Percentiles rank a stretch among this genome's conserved stretches.
Evolutionary conservation across 352 stramenopile genomes (phyloP).

Genomic region (Peronosclerospora sorghi): DNA sequence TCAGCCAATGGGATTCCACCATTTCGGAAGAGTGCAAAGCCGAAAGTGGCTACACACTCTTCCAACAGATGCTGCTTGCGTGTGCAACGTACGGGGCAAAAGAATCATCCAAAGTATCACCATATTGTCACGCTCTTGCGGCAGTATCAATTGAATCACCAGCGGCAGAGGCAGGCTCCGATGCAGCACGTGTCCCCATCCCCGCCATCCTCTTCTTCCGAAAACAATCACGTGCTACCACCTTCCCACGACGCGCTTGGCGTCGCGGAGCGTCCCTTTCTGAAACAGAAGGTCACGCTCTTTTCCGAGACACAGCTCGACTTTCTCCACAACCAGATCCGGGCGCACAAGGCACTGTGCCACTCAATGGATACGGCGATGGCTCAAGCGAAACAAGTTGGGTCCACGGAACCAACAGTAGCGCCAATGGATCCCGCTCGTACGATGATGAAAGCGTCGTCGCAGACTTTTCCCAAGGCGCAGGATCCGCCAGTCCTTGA

Average conservation of each 20-base stretch:
- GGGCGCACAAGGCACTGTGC: constrained; percentile 70
- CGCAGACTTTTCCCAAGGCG: not conserved
- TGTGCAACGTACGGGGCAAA: constrained; percentile 71
- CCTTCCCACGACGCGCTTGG: constrained; percentile 32
- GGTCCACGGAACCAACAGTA: not conserved
- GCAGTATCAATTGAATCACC: constrained; percentile 54
- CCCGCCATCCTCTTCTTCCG: constrained; percentile 5
- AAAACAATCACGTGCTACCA: no score
- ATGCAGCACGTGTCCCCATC: not conserved
- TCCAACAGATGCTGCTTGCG: no score
- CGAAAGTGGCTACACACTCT: no score
- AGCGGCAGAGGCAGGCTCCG: constrained; percentile 9
- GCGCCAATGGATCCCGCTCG: not conserved
- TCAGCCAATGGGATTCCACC: no score
- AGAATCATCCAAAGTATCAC: constrained; percentile 71
- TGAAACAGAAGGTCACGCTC: constrained; percentile 50
- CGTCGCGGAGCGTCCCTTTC: constrained; percentile 44
- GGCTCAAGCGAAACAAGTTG: constrained; percentile 17
- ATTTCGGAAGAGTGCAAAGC: no score
- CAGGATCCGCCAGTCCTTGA: constrained; percentile 12
- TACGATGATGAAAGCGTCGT: not conserved
- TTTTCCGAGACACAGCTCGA: constrained; percentile 83
- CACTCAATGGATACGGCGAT: constrained; percentile 73
- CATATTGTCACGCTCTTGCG: constrained; percentile 72
- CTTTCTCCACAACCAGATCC: constrained; percentile 79